Base-by-base conservation (phyloP, 1,284 basidiomycete species). In the Cerrena zonata region DNA sequence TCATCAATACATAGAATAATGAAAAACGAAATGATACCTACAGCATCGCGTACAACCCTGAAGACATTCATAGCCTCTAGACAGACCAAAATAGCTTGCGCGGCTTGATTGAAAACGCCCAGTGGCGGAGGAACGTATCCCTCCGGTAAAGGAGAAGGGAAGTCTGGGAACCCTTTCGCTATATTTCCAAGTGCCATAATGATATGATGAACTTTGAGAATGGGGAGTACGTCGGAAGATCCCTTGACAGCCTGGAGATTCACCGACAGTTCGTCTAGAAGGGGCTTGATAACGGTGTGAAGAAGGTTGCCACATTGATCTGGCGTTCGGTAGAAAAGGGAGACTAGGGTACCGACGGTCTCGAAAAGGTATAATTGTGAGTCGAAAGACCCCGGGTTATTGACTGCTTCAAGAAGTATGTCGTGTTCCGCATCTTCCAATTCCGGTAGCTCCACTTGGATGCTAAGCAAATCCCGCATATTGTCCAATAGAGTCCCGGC, bases 281-380 rank as follows among this genome's bases (percentile, higher is more conserved):
- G 73, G 0, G 94, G 94, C 37, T 86, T 84, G 30, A 91, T 86
- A 51, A 94, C 76, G 0, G 88, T 88, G 53, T 88, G 74, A 11
- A 96, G 73, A 24, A 94, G 69, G 13, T 77, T 70, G 5, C 86
- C 77, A 57, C 91, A 88, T 58, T 88, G 82, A n/a, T 86, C 79
- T 0, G 86, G 77, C 5, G 73, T 70, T 52, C 80, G 84, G 65
- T 73, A 85, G 36, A 92, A 73, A 41, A 92, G 71, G 18, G 91
- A 90, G 49, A 93, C 80, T 37, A 99, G 78, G 19, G 82, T 86
- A 13, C 96, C 97, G 39, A 86, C 79, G 0, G 92, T 87, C 70
- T 99, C 97, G 65, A 94, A 99, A 7, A 99, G 79, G 65, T 99
- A 94, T 10, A 98, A 76, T 68, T 99, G 96, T 27, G 92, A 84